phyloP scores from a whole-genome alignment of 768 basidiomycete species.

The Suillus plorans region DNA sequence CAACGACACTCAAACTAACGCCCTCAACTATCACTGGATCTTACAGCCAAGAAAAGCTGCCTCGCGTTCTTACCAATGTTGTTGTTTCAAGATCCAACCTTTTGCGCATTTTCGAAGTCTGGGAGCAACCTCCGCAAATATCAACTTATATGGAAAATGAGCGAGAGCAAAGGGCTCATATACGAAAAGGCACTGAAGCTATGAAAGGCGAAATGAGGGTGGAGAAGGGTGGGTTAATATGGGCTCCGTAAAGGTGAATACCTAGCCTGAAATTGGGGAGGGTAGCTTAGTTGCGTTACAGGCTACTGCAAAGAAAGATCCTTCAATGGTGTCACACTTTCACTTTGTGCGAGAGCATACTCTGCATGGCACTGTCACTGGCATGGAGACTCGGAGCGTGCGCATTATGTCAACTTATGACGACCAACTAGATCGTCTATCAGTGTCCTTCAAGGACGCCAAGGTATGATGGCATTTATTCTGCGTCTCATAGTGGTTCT shows the following conservation, averaged over 20 bases:
- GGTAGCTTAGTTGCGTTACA: constrained; percentile 30
- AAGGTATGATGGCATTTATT: constrained; percentile 59
- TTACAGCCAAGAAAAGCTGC: constrained; percentile 20
- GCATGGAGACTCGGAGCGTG: constrained; percentile 61
- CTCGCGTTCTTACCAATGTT: constrained; percentile 57
- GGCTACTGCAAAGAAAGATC: constrained; percentile 52
- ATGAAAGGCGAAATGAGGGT: constrained; percentile 70
- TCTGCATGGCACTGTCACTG: constrained; percentile 87
- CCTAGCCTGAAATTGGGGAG: constrained; percentile 16
- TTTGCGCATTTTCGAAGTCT: constrained; percentile 85
- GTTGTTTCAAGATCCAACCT: constrained; percentile 84
- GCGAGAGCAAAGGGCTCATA: constrained; percentile 51
- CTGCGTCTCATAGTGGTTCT: constrained; percentile 8
- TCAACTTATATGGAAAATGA: constrained; percentile 59
- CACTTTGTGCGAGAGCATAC: constrained; percentile 78
- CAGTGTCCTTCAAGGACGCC: constrained; percentile 94
- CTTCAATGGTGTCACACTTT: constrained; percentile 63
- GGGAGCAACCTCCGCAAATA: constrained; percentile 65
- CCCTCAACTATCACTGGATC: constrained; percentile 47
- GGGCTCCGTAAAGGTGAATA: constrained; percentile 72
- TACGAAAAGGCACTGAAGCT: constrained; percentile 67
- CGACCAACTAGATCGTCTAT: constrained; percentile 81
- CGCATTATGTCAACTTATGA: constrained; percentile 76
- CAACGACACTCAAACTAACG: constrained; percentile 69
- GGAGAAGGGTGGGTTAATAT: constrained; percentile 81